Conservation (phyloP, 208 protist species). For the Entamoeba nuttalli region DNA sequence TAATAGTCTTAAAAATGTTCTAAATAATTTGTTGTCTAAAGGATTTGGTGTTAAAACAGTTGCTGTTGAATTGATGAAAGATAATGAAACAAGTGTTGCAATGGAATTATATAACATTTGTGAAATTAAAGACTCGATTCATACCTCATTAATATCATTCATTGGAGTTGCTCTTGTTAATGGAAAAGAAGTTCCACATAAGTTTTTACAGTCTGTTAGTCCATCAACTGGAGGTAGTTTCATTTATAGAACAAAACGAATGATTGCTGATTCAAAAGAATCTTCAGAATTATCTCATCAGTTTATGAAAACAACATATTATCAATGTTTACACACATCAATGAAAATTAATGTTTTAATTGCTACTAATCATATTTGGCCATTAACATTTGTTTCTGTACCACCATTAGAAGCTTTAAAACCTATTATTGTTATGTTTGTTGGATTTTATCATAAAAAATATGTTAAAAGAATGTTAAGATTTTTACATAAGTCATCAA, state of each 20-base stretch:
- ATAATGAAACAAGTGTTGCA: not conserved
- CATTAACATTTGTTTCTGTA: not conserved
- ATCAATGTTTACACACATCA: not conserved
- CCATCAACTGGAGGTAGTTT: not conserved
- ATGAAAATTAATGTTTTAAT: not conserved
- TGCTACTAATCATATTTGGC: not conserved
- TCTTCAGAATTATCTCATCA: not conserved
- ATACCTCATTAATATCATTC: not conserved
- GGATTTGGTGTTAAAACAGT: not conserved
- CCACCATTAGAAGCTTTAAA: not conserved
- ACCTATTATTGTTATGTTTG: not conserved
- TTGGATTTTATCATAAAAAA: not conserved
- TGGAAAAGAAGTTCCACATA: not conserved
- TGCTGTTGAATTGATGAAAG: not conserved
- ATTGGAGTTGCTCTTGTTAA: not conserved
- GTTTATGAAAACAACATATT: not conserved
- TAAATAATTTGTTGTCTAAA: not conserved
- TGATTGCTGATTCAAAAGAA: not conserved
- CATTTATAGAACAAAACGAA: not conserved
- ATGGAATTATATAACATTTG: not conserved
- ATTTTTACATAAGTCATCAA: not conserved
- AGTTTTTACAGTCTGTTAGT: not conserved
- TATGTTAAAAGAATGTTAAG: not conserved
- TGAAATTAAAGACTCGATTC: not conserved
- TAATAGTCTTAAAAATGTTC: not conserved